These are phyloP conservation scores for Wickerhamiella cacticola DNA, from an alignment of 805 yeast species.

Conservation along the genomic window DNA sequence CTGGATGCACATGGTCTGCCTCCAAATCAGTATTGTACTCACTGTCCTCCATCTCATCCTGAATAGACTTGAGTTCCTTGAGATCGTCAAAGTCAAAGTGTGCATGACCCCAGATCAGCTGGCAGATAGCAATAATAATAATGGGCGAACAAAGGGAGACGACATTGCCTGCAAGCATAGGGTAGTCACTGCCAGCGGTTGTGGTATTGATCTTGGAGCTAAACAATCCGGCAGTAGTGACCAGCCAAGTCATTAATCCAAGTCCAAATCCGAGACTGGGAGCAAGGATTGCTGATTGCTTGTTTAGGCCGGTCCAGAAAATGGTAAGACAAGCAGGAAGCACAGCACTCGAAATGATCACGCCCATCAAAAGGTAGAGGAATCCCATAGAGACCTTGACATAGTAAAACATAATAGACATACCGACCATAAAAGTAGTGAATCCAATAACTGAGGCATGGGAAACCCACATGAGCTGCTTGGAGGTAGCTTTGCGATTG, in stretches of 20 bases:
- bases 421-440: constrained; percentile 60
- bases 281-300: constrained; percentile 55
- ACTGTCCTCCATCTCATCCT: constrained; percentile 30
- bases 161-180: constrained; percentile 83
- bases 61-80: constrained; percentile 47
- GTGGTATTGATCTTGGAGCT: constrained; percentile 42
- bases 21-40: constrained; percentile 18
- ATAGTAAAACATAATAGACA: constrained; percentile 69
- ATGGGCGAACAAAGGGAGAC: constrained; percentile 68
- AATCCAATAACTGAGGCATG: constrained; percentile 54
- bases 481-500: constrained; percentile 68
- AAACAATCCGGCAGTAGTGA: constrained; percentile 29
- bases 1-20: background rate
- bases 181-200: constrained; percentile 57
- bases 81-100: constrained; percentile 61
- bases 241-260: constrained; percentile 60
- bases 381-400: constrained; percentile 81
- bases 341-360: constrained; percentile 78
- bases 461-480: constrained; percentile 53
- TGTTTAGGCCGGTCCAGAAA: constrained; percentile 52
- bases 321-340: constrained; percentile 62
- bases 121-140: constrained; percentile 52
- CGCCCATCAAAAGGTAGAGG: constrained; percentile 79
- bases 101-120: constrained; percentile 53
- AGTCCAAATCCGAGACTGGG: constrained; percentile 68